phyloP scores from a whole-genome alignment of 108 stramenopile genomes.

The Cyclotella distinguenda region DNA sequence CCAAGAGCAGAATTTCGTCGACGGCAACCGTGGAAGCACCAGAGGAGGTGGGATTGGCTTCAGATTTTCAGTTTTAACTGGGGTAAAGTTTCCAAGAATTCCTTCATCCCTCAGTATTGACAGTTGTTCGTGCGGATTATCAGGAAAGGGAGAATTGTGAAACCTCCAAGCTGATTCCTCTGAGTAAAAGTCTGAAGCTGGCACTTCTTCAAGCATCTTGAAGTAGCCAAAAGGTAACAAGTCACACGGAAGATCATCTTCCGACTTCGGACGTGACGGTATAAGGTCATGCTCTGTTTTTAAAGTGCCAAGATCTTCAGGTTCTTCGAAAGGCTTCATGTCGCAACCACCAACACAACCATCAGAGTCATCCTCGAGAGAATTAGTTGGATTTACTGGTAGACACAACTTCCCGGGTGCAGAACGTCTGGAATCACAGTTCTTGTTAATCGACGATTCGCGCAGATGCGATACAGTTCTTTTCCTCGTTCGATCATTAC shows the following conservation, averaged over 20 bases:
- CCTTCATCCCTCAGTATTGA: conserved; percentile 3
- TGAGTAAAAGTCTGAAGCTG: conserved; percentile 29
- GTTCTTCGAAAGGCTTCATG: neutral
- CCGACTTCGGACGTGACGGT: too few species aligned
- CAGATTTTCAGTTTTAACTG: conserved; percentile 26
- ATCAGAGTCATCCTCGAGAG: neutral
- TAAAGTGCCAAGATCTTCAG: too few species aligned
- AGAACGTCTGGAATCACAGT: too few species aligned
- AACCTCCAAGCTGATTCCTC: conserved; percentile 60
- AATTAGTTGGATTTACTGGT: neutral
- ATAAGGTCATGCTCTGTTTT: too few species aligned
- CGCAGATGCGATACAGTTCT: too few species aligned
- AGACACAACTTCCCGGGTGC: too few species aligned
- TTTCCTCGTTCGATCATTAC: too few species aligned
- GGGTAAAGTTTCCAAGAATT: conserved; percentile 1
- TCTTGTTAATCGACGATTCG: too few species aligned
- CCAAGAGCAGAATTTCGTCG: conserved; percentile 56
- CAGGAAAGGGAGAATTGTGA: conserved; percentile 61
- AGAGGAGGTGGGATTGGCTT: conserved; percentile 47
- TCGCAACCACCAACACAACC: neutral
- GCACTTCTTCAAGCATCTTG: too few species aligned
- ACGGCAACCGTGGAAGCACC: conserved; percentile 38
- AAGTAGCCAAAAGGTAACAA: too few species aligned
- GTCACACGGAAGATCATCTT: too few species aligned
- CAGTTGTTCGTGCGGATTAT: conserved; percentile 13